Conservation (phyloP, 495 filamentous ascomycete species). For the Daldinia decipiens region DNA sequence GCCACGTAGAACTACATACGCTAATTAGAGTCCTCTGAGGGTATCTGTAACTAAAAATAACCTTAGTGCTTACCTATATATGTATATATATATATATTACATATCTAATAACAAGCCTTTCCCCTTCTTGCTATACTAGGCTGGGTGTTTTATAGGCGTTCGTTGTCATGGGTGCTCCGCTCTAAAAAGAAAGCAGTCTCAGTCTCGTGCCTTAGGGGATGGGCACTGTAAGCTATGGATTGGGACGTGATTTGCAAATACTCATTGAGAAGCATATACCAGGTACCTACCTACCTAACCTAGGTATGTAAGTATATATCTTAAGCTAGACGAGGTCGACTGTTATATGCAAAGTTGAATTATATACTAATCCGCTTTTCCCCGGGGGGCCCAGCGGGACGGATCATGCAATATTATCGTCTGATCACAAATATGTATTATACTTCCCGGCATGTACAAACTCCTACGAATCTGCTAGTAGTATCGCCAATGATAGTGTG, state of each 20-base stretch:
- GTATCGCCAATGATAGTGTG: not conserved
- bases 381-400: not conserved
- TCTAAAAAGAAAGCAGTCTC: not conserved
- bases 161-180: not conserved
- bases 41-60: constrained; percentile 11
- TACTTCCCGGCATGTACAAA: not conserved
- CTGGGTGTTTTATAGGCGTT: not conserved
- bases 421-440: not conserved
- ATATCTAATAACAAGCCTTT: not conserved
- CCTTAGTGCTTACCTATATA: not conserved
- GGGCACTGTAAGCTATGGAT: not conserved
- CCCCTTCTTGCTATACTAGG: not conserved
- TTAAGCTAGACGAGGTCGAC: not conserved
- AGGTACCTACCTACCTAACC: too few relatives aligned
- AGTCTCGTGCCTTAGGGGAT: not conserved
- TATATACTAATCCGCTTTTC: not conserved
- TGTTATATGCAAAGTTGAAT: not conserved
- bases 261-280: not conserved
- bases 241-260: not conserved
- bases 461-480: not conserved
- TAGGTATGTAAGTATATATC: not conserved
- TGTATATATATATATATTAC: not conserved
- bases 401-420: not conserved
- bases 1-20: constrained; percentile 30
- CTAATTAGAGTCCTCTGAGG: not conserved